phyloP scores from a whole-genome alignment of 2,329 filamentous ascomycete genomes.

The Monilinia laxa region DNA sequence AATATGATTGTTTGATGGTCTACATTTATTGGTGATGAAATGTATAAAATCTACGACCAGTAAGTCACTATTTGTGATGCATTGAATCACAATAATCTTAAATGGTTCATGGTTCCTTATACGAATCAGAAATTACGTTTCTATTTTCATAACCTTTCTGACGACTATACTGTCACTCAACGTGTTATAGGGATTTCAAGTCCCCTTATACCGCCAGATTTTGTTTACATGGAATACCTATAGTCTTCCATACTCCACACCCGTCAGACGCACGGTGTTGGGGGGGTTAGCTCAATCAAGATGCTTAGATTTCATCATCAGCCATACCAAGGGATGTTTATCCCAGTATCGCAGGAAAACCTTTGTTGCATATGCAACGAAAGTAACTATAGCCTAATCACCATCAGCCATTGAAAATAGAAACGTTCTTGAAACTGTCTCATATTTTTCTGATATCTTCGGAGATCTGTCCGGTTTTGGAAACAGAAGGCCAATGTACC shows the following conservation, averaged over 20 bases:
- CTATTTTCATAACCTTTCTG: background rate
- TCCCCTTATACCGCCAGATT: background rate
- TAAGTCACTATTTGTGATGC: conserved; percentile 4
- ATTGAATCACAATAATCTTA: background rate
- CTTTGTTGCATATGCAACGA: background rate
- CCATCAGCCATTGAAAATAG: background rate
- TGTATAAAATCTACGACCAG: background rate
- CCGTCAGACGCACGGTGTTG: background rate
- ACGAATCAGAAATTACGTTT: background rate
- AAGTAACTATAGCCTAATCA: background rate
- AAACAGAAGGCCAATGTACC: background rate
- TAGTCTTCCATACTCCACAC: background rate
- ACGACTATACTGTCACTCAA: background rate
- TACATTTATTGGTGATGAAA: background rate
- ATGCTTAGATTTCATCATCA: background rate
- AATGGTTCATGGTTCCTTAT: background rate
- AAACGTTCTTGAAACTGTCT: background rate
- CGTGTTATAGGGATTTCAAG: background rate
- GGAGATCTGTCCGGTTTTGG: background rate
- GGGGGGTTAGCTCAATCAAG: background rate
- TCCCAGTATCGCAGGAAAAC: background rate
- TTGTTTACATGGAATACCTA: background rate
- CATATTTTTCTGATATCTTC: background rate
- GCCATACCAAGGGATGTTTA: background rate
- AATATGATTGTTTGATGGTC: background rate